phyloP scores from a whole-genome alignment of 164 flowering plant species.

The Magnolia officinalis region DNA sequence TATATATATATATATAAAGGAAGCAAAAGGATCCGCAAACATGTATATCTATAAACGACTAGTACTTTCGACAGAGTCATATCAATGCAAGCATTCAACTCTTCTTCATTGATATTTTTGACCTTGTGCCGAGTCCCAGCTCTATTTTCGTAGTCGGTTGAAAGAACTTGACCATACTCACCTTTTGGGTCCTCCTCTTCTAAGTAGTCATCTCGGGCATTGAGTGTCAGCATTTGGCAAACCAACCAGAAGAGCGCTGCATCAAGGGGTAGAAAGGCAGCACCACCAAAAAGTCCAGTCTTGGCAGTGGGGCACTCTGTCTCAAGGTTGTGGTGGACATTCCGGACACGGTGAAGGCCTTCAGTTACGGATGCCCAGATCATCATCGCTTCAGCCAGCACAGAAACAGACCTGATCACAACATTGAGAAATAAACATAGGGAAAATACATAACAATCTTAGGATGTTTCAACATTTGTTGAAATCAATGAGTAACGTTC shows the following conservation, averaged over 20 bases:
- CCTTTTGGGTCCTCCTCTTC: constrained; percentile 37
- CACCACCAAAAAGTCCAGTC: constrained; percentile 52
- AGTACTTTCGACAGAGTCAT: neutral
- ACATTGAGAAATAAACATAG: no score
- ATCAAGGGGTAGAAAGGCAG: constrained; percentile 41
- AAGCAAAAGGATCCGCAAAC: neutral
- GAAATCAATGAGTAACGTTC: no score
- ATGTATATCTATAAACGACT: neutral
- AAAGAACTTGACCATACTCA: constrained; percentile 32
- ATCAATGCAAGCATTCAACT: neutral
- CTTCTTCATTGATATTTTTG: neutral
- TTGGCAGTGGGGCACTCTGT: constrained; percentile 38
- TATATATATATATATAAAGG: neutral
- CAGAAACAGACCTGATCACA: constrained; percentile 42
- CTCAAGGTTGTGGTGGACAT: constrained; percentile 27
- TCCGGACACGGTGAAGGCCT: constrained; percentile 43
- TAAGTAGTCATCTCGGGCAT: constrained; percentile 38
- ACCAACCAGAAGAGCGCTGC: constrained; percentile 48
- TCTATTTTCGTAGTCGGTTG: constrained; percentile 15
- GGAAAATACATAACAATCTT: no score
- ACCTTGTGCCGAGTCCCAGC: neutral
- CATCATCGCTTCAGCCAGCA: constrained; percentile 52
- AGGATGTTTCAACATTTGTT: no score
- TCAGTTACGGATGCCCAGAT: constrained; percentile 79
- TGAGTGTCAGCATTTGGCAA: constrained; percentile 38